Evolutionary conservation across 345 rosid species (phyloP), one percentile per base, ranked within the genome.

Genomic region (Turritis glabra): DNA sequence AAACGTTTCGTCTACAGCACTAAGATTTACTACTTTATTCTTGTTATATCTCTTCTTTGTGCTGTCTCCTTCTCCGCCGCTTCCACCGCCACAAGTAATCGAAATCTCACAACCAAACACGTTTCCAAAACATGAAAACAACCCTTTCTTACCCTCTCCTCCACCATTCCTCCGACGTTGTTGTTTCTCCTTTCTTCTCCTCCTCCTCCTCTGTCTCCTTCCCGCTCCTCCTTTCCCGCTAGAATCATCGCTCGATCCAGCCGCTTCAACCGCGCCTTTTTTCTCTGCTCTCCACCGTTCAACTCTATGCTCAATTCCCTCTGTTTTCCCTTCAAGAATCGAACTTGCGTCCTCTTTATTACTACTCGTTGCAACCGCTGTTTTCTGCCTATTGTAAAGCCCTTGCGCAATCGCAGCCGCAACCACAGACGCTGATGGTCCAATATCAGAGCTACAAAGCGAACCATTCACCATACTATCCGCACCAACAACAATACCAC

Each of bases 321-420:
- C 80, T 57, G 82, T 89, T 0, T 84, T 90, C 84, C 87, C 88
- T 19, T 82, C 97, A 0, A 84, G 71, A 7, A 85, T 78, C 14
- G 87, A 81, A 73, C 84, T 83, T 22, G 84, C 83, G 13, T 52
- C 77, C 8, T 75, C 83, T 63, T 75, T 62, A 15, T 15, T 25
- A 62, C 47, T 58, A 33, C 10, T 47, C 4, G n/a, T 43, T 38
- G 65, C 79, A 35, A 67, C 67, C 54, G 80, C 71, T 7, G 8
- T 75, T 52, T 21, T 55, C 53, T n/a, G 92, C 74, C 23, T 79
- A 17, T 83, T 85, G 5, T 84, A 88, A 79, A 96, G 72, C 21
- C 98, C 99, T 35, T 82, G 86, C 0, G 99, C 97, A 14, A 92
- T 96, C 7, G 99, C 98, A 0, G 94, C 96, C 8, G 98, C 99